Percentiles rank a stretch among this genome's conserved stretches.
Conservation (phyloP, 805 yeast species). For the Yarrowia divulgata region DNA sequence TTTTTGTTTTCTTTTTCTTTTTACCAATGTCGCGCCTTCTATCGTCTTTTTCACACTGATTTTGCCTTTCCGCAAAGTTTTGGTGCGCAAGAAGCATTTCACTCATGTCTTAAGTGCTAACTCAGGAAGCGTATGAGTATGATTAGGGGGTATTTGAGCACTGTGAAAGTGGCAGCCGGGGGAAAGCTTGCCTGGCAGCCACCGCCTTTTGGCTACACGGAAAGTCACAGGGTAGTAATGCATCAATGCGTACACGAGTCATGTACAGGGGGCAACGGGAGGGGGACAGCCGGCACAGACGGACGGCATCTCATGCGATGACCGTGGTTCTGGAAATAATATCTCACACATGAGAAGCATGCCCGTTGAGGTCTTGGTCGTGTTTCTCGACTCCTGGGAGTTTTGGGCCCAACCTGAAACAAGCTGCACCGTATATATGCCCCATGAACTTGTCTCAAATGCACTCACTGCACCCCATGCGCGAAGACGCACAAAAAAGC, state of each 20-base stretch:
- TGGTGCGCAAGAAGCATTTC: too few species aligned
- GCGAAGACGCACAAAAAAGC: neutral
- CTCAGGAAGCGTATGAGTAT: conserved; percentile 6
- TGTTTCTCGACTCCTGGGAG: neutral
- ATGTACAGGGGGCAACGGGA: neutral
- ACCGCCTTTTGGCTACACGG: too few species aligned
- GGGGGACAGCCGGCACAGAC: neutral
- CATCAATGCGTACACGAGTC: neutral
- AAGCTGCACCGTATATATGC: conserved; percentile 22
- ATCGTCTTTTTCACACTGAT: too few species aligned
- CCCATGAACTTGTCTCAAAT: conserved; percentile 8
- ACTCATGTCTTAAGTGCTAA: conserved; percentile 11
- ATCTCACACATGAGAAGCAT: neutral
- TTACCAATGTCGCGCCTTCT: too few species aligned
- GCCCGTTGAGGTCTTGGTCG: conserved; percentile 18
- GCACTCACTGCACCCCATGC: conserved; percentile 6
- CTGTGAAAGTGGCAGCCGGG: neutral
- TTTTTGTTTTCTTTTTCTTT: too few species aligned
- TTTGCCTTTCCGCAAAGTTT: too few species aligned
- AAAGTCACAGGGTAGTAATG: too few species aligned
- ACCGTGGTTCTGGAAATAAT: conserved; percentile 30
- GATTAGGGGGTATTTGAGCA: neutral
- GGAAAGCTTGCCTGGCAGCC: neutral
- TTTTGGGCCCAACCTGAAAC: conserved; percentile 15
- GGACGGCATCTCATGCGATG: neutral